Conservation (phyloP, 768 basidiomycete genomes). For the Suillus variegatus region DNA sequence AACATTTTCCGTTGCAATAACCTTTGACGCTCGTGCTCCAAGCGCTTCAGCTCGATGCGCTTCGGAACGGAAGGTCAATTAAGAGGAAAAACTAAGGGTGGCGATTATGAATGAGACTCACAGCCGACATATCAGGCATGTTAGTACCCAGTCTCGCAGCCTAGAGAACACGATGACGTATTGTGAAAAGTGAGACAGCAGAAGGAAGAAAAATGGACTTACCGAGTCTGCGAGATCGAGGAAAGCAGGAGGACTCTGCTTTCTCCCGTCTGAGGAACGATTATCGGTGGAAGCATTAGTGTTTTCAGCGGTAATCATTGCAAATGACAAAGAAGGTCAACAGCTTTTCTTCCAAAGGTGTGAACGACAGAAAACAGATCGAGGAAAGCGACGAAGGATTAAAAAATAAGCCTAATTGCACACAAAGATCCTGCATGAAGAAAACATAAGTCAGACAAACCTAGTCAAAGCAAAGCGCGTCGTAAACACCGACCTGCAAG, state of each 20-base stretch:
- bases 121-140: no score
- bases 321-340: slow-evolving; percentile 41
- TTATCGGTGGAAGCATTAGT: slow-evolving; percentile 74
- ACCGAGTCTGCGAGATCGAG: slow-evolving; percentile 94
- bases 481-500: slow-evolving; percentile 54
- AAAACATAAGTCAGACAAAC: slow-evolving; percentile 25
- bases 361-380: slow-evolving; percentile 46
- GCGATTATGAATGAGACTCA: no score
- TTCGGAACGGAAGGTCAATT: no score
- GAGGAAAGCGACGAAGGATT: slow-evolving; percentile 48
- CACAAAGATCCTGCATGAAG: slow-evolving; percentile 55
- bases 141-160: no score
- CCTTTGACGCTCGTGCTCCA: no score
- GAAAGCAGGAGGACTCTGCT: slow-evolving; percentile 90
- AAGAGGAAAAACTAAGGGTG: no score
- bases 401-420: slow-evolving; percentile 63
- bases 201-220: slow-evolving; percentile 34
- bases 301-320: slow-evolving; percentile 76
- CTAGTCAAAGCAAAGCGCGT: slow-evolving; percentile 22
- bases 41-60: no score
- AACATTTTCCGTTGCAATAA: no score
- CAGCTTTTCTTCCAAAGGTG: slow-evolving; percentile 53
- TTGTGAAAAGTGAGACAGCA: no score
- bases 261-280: slow-evolving; percentile 68
- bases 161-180: no score